Percentiles rank a stretch among this genome's conserved stretches.
These are phyloP conservation scores for Diaporthe longicolla DNA, from an alignment of 2,329 filamentous ascomycete species.

Conservation along the genomic window DNA sequence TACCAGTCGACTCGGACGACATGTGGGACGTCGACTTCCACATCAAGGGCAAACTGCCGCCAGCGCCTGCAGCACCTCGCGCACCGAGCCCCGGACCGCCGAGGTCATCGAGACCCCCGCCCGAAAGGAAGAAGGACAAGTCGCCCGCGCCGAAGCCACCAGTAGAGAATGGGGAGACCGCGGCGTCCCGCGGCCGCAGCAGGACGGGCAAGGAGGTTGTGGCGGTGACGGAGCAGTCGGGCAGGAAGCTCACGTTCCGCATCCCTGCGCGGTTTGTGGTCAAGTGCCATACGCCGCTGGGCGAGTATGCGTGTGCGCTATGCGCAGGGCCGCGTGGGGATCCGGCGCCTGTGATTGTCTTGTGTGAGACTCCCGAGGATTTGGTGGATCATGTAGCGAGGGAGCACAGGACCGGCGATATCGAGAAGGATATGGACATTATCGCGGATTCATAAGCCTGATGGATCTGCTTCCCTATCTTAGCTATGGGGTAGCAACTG, in stretches of 20 bases:
- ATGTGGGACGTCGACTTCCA: constrained; percentile 50
- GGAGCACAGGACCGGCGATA: constrained; percentile 30
- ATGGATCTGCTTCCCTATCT: neutral
- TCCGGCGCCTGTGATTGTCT: constrained; percentile 1
- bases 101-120: constrained; percentile 45
- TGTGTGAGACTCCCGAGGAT: constrained; percentile 32
- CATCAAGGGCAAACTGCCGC: constrained; percentile 44
- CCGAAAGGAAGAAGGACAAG: constrained; percentile 40
- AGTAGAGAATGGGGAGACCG: constrained; percentile 40
- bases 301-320: constrained; percentile 31
- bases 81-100: constrained; percentile 43
- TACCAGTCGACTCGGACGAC: constrained; percentile 48
- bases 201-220: constrained; percentile 40
- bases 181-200: constrained; percentile 35
- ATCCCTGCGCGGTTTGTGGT: constrained; percentile 49
- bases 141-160: neutral
- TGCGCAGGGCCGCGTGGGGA: constrained; percentile 21
- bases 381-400: constrained; percentile 34
- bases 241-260: constrained; percentile 51
- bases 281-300: constrained; percentile 52
- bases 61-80: constrained; percentile 10
- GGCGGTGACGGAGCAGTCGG: constrained; percentile 48
- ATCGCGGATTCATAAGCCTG: neutral
- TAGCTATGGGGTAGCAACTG: neutral
- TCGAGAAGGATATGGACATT: constrained; percentile 34